Base-by-base conservation (phyloP, 2,329 filamentous ascomycete species). In the Zasmidium angulare region DNA sequence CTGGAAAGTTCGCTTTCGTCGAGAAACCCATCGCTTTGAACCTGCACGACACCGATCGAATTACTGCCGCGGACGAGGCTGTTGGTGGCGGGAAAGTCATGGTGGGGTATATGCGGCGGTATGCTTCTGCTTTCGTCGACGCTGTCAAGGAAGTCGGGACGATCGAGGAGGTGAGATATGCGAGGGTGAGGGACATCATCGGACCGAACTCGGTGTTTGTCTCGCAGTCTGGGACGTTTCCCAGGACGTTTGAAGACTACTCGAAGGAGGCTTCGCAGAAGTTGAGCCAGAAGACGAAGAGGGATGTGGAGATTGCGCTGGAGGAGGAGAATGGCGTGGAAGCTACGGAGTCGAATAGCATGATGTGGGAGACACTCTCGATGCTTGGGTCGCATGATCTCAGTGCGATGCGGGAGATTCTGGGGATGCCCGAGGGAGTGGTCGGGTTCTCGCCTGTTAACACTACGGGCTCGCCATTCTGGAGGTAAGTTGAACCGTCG, bases 51-150 rank as follows among this genome's bases (percentile, higher is more conserved):
- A 43, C n/a, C 6, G 36, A 43, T 17, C 36, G 36, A 3, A 43
- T 43, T 17, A 14, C 4, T 4, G 36, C 36, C n/a, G 36, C 46
- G 20, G 20, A 49, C n/a, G 46, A 22, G 17, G n/a, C 2, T 80
- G 0, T 74, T 73, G 26, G 26, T 4, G n/a, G n/a, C 11, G 36
- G 36, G 7, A 43, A 43, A 4, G 77, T 86, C 1, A 84, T 88
- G 66, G 82, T 88, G 0, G 84, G 84, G 1, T 85, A 83, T 56
- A 86, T 85, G 77, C 76, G 86, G 21, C 78, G 85, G 17, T 86
- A 86, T 65, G 84, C 85, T 0, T 72, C 81, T 0, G 77, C 79
- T 0, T 86, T 86, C 63, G 69, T 76, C 0, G 76, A 82, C 21
- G 78, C 0, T 17, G 36, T 43, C 36, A 43, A 17, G 36, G 12